Conservation (phyloP, 2,329 filamentous ascomycete species). For the Fusarium begoniae region DNA sequence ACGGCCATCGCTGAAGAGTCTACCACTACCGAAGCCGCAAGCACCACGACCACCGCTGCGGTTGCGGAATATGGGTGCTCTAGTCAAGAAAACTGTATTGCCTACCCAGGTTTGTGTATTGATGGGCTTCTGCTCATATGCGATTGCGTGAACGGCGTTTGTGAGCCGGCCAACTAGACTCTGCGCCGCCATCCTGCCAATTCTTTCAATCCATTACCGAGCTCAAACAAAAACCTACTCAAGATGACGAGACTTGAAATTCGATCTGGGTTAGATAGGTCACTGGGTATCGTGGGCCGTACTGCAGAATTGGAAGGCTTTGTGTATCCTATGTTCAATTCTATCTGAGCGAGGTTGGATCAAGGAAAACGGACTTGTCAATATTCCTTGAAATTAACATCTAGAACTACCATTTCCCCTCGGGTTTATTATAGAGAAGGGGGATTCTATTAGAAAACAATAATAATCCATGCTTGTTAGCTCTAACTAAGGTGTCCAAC, state of each 20-base stretch:
- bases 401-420: neutral
- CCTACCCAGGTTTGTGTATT: neutral
- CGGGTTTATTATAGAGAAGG: neutral
- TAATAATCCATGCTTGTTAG: too few species aligned
- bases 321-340: neutral
- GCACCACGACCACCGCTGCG: neutral
- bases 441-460: neutral
- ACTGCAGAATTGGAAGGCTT: neutral
- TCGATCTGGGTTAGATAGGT: fast-evolving
- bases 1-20: neutral
- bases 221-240: too few species aligned
- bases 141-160: neutral
- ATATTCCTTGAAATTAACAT: neutral
- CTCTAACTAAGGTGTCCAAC: neutral
- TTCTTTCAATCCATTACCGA: too few species aligned
- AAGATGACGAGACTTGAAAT: too few species aligned
- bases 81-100: neutral
- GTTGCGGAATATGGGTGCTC: neutral
- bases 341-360: neutral
- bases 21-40: neutral
- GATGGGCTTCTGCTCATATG: neutral
- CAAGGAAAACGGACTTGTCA: neutral
- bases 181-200: too few species aligned
- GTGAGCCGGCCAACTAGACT: neutral
- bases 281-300: neutral